These are phyloP conservation scores for Aspergillus neotritici DNA, from an alignment of 2,329 filamentous ascomycete genomes.

Conservation along the genomic window DNA sequence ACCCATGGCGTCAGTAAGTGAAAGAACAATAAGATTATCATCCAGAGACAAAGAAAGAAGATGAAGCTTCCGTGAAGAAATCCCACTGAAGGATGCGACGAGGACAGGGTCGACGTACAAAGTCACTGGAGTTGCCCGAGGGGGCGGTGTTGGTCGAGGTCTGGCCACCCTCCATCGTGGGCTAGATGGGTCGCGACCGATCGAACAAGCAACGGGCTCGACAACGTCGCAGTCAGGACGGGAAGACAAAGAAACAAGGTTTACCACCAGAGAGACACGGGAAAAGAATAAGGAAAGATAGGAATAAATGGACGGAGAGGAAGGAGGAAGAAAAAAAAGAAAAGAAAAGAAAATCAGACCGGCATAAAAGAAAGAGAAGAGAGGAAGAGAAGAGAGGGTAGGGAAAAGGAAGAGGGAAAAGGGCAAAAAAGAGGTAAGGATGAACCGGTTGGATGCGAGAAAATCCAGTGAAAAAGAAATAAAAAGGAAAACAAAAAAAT, in stretches of 20 bases:
- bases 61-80: constrained; percentile 11
- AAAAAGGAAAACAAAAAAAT: not conserved
- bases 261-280: too few species aligned
- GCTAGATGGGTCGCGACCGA: constrained; percentile 38
- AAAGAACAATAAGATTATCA: constrained; percentile 2
- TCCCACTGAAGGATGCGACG: constrained; percentile 10
- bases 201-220: constrained; percentile 29
- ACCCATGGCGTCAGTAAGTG: constrained; percentile 22
- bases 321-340: constrained; percentile 10
- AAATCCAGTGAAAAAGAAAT: not conserved
- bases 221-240: constrained; percentile 16
- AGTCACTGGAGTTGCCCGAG: constrained; percentile 87
- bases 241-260: not conserved
- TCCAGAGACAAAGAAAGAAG: too few species aligned
- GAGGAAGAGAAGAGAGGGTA: constrained; percentile 1
- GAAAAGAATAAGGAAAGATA: constrained; percentile 2
- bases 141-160: constrained; percentile 38
- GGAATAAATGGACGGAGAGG: constrained; percentile 3
- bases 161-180: constrained; percentile 43
- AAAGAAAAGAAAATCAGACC: constrained; percentile 7
- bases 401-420: constrained; percentile 10
- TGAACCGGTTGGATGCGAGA: constrained; percentile 8
- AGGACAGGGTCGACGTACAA: constrained; percentile 60
- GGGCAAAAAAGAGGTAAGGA: constrained; percentile 8
- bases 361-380: constrained; percentile 9